These are phyloP conservation scores for Scedosporium boydii DNA, from an alignment of 2,329 filamentous ascomycete genomes.

Conservation along the genomic window DNA sequence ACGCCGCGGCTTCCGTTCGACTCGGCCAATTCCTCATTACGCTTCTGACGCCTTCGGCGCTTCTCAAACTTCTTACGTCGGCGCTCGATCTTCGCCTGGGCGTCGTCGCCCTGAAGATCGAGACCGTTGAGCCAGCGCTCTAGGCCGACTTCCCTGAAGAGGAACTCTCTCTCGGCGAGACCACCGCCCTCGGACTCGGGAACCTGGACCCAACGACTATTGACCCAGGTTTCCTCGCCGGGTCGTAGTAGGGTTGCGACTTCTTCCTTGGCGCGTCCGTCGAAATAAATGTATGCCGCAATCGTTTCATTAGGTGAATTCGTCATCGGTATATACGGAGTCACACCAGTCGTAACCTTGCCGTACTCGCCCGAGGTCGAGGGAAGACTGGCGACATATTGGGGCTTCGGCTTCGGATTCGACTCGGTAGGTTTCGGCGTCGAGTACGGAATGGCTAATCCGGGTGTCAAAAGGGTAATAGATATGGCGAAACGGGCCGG, in stretches of 20 bases:
- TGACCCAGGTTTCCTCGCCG: conserved; percentile 98
- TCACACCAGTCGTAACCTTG: conserved; percentile 48
- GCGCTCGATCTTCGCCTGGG: conserved; percentile 81
- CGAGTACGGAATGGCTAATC: conserved; percentile 84
- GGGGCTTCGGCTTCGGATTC: conserved; percentile 72
- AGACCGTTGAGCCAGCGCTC: conserved; percentile 95
- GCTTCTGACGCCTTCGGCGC: conserved; percentile 54
- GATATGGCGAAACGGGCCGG: conserved; percentile 96
- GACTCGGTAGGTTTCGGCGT: conserved; percentile 69
- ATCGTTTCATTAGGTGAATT: conserved; percentile 93
- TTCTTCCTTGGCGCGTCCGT: conserved; percentile 89
- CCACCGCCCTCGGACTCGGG: conserved; percentile 86
- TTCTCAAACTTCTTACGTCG: conserved; percentile 71
- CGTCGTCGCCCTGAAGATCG: conserved; percentile 88
- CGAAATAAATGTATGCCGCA: conserved; percentile 98
- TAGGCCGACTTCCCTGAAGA: conserved; percentile 92
- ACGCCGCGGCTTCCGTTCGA: conserved; percentile 36
- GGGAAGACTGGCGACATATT: conserved; percentile 66
- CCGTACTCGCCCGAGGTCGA: conserved; percentile 36
- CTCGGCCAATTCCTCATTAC: conserved; percentile 16
- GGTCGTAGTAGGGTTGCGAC: conserved; percentile 86
- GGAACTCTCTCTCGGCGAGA: conserved; percentile 88
- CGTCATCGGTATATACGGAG: conserved; percentile 85
- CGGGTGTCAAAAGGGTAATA: conserved; percentile 86
- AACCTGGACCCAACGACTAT: conserved; percentile 94